Base-by-base conservation (phyloP, 495 filamentous ascomycete species). In the Entonaema liquescens region DNA sequence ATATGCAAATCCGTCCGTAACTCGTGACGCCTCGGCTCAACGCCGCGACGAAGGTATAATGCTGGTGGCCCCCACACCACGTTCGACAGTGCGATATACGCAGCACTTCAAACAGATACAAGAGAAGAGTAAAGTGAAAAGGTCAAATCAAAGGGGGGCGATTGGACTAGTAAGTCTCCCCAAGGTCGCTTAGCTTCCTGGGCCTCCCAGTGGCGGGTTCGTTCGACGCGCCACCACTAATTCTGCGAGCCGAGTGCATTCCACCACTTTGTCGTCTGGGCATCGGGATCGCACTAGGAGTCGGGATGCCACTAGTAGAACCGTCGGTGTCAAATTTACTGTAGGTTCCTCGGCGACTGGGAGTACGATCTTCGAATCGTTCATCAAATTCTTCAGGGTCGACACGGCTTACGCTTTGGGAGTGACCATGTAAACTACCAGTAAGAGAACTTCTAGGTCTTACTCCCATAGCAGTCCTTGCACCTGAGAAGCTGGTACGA, bases 401-500 rank as follows among this genome's bases (percentile, higher is more conserved):
- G 59, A 79, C 68, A 57, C 81, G 78, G 68, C 75, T 80, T 26
- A 82, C 80, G 74, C 79, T 84, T 69, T 85, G 83, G 12, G 81
- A 82, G 44, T 85, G 84, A 2, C 81, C 80, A 62, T 88, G 85
- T 4, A 84, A 77, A 70, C 85, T 88, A 17, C 86, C 86, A 53
- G 86, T 83, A 56, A 89, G 74, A 44, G 84, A 86, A 47, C 86
- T 88, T 54, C 87, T 79, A 9, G 89, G 88, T 26, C 89, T 80
- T 31, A 76, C 5, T 40, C 84, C 84, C 23, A 90, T 73, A 8
- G 91, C 89, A 3, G 92, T 93, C 35, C 91, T 87, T 13, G 89
- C 79, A 3, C 90, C 86, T 5, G 82, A 82, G 31, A 90, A 58
- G 52, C 82, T 83, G 3, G 82, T 71, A 9, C 83, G 85, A 73